Conservation (phyloP, 306 rosid species). For the Potentilla sterilis region DNA sequence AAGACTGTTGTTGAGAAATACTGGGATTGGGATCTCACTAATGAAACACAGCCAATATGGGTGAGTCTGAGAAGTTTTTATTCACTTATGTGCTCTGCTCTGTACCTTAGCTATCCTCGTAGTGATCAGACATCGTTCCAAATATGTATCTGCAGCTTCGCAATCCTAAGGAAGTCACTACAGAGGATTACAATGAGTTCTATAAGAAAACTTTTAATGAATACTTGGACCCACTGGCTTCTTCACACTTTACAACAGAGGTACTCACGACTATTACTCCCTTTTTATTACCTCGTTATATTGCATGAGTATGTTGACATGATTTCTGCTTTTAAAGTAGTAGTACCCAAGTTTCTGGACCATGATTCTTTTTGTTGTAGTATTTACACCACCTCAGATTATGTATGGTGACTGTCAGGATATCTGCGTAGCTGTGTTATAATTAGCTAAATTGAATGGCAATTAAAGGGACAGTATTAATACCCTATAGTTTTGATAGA, state of each 20-base stretch:
- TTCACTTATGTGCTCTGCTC: slow-evolving; percentile 8
- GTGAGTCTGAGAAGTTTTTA: slow-evolving; percentile 40
- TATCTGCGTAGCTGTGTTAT: neutral
- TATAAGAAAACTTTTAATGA: slow-evolving; percentile 85
- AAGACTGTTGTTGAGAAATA: slow-evolving; percentile 87
- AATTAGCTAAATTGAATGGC: neutral
- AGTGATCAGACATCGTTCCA: slow-evolving; percentile 16
- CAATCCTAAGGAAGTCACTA: slow-evolving; percentile 79
- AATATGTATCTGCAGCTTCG: slow-evolving; percentile 70
- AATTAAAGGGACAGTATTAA: neutral
- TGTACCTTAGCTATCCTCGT: neutral
- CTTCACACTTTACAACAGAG: slow-evolving; percentile 95
- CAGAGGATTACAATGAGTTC: slow-evolving; percentile 91
- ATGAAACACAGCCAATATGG: slow-evolving; percentile 97
- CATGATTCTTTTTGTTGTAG: neutral
- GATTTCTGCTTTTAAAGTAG: neutral
- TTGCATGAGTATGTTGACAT: neutral
- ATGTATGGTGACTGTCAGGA: neutral
- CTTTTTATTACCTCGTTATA: neutral
- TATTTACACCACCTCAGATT: neutral
- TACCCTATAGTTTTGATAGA: neutral
- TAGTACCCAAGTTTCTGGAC: neutral
- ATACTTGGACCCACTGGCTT: slow-evolving; percentile 89
- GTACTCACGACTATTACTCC: slow-evolving; percentile 30
- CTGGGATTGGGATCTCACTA: slow-evolving; percentile 97